Base-by-base conservation (phyloP, 148 eudicot species). In the Vaccinium corymbosum region DNA sequence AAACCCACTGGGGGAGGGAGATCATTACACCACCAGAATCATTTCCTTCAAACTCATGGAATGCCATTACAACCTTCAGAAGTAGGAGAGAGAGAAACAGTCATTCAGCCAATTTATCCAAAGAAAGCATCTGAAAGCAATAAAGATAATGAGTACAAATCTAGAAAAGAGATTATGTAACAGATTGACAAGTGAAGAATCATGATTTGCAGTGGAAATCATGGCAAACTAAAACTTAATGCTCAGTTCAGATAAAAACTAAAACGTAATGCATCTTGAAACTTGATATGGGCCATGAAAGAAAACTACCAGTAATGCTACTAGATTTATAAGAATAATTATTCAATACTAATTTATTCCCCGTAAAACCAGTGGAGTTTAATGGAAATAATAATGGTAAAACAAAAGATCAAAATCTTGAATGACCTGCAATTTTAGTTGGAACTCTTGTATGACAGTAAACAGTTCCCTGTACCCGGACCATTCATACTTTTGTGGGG, bases 1-100 rank as follows among this genome's bases (percentile, higher is more conserved):
- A 59, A 57, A 93, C 89, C 97, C 97, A 94, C 72, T 92, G 93
- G 13, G 97, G 97, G 16, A 93, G 93, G 52, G 94, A 86, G 83
- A 91, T 88, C 49, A 83, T 81, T 62, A 80, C 84, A 89, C 86
- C 88, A 81, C 90, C 84, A 52, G 91, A 88, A 55, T 89, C 90
- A 78, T 89, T 85, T 79, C 93, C 91, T 84, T 90, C 92, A 83
- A 81, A 88, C 77, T 91, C 94, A 82, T 92, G 91, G 88, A 92
- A 92, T 53, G 92, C 89, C 94, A 92, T 79, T 14, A 86, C 94
- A 89, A 91, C 94, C 97, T 93, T 84, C 77, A 84, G 49, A 81
- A 29, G 51, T 79, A 52, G 50, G 42, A 59, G 70, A 50, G 62
- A 57, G 20, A 51, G 27, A 56, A 64, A 27, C 22, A 76, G 85